These are phyloP conservation scores for Capsicum baccatum DNA, from an alignment of 257 asterid genomes.

Conservation along the genomic window DNA sequence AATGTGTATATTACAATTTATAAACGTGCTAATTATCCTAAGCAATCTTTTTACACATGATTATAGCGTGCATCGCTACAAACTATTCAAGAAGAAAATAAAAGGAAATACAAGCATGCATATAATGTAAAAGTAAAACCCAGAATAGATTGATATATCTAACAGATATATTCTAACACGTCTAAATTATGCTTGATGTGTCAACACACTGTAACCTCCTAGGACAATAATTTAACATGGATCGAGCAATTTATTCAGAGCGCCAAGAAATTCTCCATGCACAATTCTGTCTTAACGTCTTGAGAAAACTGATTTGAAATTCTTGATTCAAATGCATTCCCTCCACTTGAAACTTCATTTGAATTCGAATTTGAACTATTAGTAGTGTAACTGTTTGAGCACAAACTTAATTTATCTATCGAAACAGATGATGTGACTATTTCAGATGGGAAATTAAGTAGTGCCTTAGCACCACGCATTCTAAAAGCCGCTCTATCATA, in stretches of 20 bases:
- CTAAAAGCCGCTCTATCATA: conserved; percentile 67
- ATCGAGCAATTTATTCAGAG: neutral
- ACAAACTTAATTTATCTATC: neutral
- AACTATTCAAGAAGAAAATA: neutral
- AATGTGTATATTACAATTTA: neutral
- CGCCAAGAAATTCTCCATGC: neutral
- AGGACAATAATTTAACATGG: too few relatives aligned
- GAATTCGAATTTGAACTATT: neutral
- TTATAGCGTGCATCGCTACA: neutral
- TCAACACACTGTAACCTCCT: neutral
- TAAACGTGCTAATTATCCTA: neutral
- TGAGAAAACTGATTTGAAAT: neutral
- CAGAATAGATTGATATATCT: neutral
- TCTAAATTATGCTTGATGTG: neutral
- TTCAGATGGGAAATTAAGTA: conserved; percentile 63
- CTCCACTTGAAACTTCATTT: conserved; percentile 25
- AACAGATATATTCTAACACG: neutral
- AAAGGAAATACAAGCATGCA: neutral
- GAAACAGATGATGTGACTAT: conserved; percentile 35
- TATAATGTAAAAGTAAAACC: neutral
- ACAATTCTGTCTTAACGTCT: neutral
- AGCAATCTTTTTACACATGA: neutral
- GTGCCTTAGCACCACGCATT: conserved; percentile 69
- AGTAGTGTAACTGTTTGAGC: neutral
- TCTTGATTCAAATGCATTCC: neutral